Evolutionary conservation across 805 yeast species (phyloP), one percentile per base, ranked within the genome.

Genomic region (Suhomyces emberorum): DNA sequence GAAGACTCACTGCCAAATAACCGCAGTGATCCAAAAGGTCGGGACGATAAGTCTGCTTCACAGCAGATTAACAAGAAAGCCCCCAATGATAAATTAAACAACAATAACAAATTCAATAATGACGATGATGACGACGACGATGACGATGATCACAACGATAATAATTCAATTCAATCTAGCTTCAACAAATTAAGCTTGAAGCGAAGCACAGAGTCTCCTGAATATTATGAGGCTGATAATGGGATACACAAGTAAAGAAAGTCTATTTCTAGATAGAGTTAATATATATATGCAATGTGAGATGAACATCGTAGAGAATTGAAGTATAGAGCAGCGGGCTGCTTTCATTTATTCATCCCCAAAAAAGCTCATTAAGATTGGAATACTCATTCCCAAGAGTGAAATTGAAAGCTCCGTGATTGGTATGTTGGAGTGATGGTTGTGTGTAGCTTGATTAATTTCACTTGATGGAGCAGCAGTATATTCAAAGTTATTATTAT

Each of bases 321-420:
- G n/a, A n/a, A n/a, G n/a, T n/a, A n/a, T n/a, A n/a, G n/a, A n/a
- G n/a, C n/a, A n/a, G n/a, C n/a, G n/a, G n/a, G n/a, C n/a, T n/a
- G n/a, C n/a, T n/a, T n/a, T n/a, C n/a, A n/a, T 15, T 28, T 31
- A 15, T 32, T 46, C 33, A 24, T 41, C 61, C 9, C 51, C 46
- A 25, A 58, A 22, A 10, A 57, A 41, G 34, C 59, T 47, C 9
- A 62, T 30, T 4, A 55, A 15, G 4, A 56, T 38, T 3, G 69
- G 67, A 7, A 63, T 39, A 15, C 43, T 17, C 44, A 57, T 50
- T 2, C 62, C 69, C 24, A 35, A 35, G 4, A 55, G 21, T n/a
- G 57, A 46, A 15, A 45, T 30, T 14, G 38, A 26, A 9, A 39
- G 48, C 32, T 52, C 58, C 17, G 28, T 11, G 9, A 41, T 42